These are phyloP conservation scores for Cyamopsis tetragonoloba DNA, from an alignment of 306 rosid genomes.

Conservation along the genomic window DNA sequence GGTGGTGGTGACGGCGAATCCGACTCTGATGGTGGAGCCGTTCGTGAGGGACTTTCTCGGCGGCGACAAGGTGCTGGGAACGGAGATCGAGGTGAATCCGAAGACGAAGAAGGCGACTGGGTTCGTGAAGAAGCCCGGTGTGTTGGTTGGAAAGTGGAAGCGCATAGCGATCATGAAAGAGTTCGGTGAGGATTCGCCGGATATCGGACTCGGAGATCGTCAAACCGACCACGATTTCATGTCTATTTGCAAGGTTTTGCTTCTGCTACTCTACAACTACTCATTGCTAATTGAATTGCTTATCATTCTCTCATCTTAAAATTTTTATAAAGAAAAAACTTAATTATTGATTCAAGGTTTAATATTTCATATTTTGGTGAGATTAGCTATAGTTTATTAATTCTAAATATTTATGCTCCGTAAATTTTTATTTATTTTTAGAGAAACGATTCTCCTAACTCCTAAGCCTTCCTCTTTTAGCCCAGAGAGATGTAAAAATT, in stretches of 20 bases:
- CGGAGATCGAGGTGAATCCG: conserved; percentile 88
- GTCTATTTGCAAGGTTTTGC: conserved; percentile 84
- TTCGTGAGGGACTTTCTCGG: conserved; percentile 86
- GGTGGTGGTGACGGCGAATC: conserved; percentile 93
- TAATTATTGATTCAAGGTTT: too few relatives aligned
- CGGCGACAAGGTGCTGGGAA: conserved; percentile 81
- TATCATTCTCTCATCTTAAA: neutral
- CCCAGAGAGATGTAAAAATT: too few relatives aligned
- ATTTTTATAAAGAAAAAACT: too few relatives aligned
- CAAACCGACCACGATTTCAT: conserved; percentile 83
- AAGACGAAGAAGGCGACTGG: conserved; percentile 97
- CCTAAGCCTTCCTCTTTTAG: too few relatives aligned
- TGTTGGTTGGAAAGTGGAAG: conserved; percentile 75
- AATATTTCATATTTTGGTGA: too few relatives aligned
- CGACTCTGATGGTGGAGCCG: conserved; percentile 90
- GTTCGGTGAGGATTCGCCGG: conserved; percentile 71
- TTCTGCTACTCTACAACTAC: too few relatives aligned
- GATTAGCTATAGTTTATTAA: too few relatives aligned
- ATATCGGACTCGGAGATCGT: conserved; percentile 86
- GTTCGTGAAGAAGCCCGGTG: conserved; percentile 89
- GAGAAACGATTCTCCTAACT: too few relatives aligned
- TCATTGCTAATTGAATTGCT: neutral
- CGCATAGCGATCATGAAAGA: conserved; percentile 60
- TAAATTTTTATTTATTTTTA: too few relatives aligned
- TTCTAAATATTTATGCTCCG: too few relatives aligned